Base-by-base conservation (phyloP, 306 rosid genomes). In the Cicer arietinum region DNA sequence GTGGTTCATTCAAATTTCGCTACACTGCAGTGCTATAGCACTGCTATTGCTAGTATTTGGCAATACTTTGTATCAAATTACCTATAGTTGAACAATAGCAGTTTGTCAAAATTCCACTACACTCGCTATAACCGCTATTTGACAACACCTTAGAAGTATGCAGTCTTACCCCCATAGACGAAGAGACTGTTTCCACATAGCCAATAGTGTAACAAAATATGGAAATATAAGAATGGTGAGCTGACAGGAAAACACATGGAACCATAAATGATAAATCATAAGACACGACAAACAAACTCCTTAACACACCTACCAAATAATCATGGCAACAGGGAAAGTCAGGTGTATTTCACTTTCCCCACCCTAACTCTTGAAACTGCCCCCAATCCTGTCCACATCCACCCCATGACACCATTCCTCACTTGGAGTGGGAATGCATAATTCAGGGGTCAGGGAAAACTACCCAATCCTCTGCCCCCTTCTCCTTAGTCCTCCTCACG, bases 201-300 rank as follows among this genome's bases (percentile, higher is more conserved):
- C n/a, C 35, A 20, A 56, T 20, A 9, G 39, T 1, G 0, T 56
- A 56, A 56, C 7, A 46, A 37, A 51, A 51, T 12, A 51, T 51
- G 18, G 3, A 77, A 58, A 67, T 7, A 44, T 44, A 42, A 43
- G 35, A 43, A 71, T 71, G 54, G 20, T 3, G 43, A 71, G 5
- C 53, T 10, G 39, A 54, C 1, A 8, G 14, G 22, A n/a, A 42
- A 56, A 57, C 9, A 43, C 14, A 44, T 8, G 5, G 41, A 37
- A 54, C 53, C 66, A 42, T 13, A 56, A 56, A 53, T 56, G 37
- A 42, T 30, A 30, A 56, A 53, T 56, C 48, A 42, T 42, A 42
- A 2, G 12, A 56, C 54, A 20, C 6, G 6, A 56, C 62, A 57
- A 40, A 59, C 48, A 45, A 46, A 73, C 40, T 59, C 37, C 30